Percentiles rank a stretch among this genome's conserved stretches.
phyloP scores from a whole-genome alignment of 177 flowering plant genomes.

The Vitis hybrid region DNA sequence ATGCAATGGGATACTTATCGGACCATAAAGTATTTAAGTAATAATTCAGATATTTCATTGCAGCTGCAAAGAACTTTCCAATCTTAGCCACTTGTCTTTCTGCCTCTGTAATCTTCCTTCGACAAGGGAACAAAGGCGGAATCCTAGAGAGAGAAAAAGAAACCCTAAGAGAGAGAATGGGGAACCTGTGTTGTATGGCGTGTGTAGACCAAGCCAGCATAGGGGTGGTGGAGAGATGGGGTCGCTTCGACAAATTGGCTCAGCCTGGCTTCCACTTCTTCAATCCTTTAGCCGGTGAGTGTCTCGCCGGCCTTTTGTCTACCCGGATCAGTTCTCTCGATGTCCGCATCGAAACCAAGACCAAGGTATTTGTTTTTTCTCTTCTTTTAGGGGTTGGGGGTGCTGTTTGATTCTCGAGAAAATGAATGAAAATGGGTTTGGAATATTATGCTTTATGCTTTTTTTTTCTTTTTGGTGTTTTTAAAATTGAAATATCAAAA shows the following conservation, averaged over 20 bases:
- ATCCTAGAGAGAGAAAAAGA: constrained; percentile 4
- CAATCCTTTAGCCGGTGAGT: constrained; percentile 80
- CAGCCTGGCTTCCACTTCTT: constrained; percentile 73
- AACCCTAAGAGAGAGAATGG: constrained; percentile 45
- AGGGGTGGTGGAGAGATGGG: constrained; percentile 87
- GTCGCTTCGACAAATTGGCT: constrained; percentile 72
- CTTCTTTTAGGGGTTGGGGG: background rate
- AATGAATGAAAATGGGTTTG: background rate
- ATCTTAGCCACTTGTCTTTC: background rate
- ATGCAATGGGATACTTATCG: too few relatives aligned
- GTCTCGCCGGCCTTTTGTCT: constrained; percentile 76
- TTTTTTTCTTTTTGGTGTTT: background rate
- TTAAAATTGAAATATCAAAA: too few relatives aligned
- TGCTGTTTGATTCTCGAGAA: background rate
- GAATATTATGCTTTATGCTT: background rate
- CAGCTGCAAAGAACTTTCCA: too few relatives aligned
- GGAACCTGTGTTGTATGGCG: constrained; percentile 44
- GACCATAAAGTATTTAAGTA: too few relatives aligned
- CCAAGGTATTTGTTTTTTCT: constrained; percentile 53
- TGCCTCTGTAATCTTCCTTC: background rate
- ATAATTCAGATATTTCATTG: too few relatives aligned
- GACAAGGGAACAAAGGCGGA: too few relatives aligned
- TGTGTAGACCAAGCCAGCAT: constrained; percentile 84
- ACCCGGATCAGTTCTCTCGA: constrained; percentile 86
- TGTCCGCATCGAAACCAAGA: constrained; percentile 90